Conservation (phyloP, 495 filamentous ascomycete species). For the Alectoria sarmentosa region DNA sequence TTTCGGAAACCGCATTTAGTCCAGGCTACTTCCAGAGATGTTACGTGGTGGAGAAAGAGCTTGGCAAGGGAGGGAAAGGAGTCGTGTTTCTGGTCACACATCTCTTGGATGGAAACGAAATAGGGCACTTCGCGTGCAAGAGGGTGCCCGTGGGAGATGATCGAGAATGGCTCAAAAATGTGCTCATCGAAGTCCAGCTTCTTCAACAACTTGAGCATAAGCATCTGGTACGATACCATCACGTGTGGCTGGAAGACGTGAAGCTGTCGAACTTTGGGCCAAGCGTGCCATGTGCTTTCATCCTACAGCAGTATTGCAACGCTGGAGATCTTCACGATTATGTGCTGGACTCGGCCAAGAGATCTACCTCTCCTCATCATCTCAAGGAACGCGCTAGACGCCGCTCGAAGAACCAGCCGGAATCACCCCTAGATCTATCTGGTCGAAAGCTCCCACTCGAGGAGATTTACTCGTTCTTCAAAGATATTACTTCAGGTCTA, state of each 20-base stretch:
- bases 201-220: conserved; percentile 86
- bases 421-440: conserved; percentile 40
- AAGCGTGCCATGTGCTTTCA: conserved; percentile 90
- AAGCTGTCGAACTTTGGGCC: conserved; percentile 79
- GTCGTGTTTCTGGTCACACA: conserved; percentile 90
- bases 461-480: conserved; percentile 94
- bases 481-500: conserved; percentile 87
- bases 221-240: conserved; percentile 94
- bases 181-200: conserved; percentile 85
- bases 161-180: conserved; percentile 91
- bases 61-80: conserved; percentile 88
- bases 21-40: conserved; percentile 86
- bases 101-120: conserved; percentile 75
- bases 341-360: conserved; percentile 59
- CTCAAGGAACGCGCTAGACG: conserved; percentile 81
- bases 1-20: conserved; percentile 78
- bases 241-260: conserved; percentile 92
- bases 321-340: conserved; percentile 85
- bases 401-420: conserved; percentile 56
- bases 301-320: conserved; percentile 96
- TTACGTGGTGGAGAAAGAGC: conserved; percentile 77
- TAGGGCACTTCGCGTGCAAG: conserved; percentile 94
- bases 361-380: conserved; percentile 59
- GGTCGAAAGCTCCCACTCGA: conserved; percentile 70
- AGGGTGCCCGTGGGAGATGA: conserved; percentile 92